Percentiles rank a stretch among this genome's conserved stretches.
phyloP scores from a whole-genome alignment of 148 eudicot genomes.

The Camellia sinensis region DNA sequence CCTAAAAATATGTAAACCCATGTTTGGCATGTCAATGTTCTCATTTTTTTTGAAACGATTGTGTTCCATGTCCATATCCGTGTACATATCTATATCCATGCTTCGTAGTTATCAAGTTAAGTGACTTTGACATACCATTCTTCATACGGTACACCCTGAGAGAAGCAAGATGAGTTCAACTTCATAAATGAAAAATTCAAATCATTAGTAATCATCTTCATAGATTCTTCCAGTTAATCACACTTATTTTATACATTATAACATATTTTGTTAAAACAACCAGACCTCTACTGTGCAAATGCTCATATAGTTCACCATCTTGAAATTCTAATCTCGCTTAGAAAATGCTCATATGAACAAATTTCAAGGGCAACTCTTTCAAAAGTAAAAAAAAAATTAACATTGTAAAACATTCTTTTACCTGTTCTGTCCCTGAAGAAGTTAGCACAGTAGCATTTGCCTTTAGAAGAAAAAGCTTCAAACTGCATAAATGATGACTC shows the following conservation, averaged over 20 bases:
- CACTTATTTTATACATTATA: no score
- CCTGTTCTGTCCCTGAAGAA: conserved; percentile 49
- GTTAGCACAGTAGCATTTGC: conserved; percentile 39
- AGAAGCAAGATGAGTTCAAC: background rate
- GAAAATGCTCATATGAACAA: no score
- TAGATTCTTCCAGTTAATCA: no score
- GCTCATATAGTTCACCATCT: no score
- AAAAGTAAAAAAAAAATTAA: background rate
- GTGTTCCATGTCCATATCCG: background rate
- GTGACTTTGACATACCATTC: conserved; percentile 44
- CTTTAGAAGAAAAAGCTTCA: conserved; percentile 37
- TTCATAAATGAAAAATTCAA: background rate
- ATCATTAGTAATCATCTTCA: no score
- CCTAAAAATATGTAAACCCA: no score
- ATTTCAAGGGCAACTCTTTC: no score
- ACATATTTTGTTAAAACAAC: no score
- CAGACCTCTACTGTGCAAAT: no score
- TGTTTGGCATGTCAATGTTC: no score
- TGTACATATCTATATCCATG: no score
- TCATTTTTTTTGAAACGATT: conserved; percentile 15
- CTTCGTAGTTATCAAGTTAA: conserved; percentile 24
- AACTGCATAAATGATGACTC: conserved; percentile 37
- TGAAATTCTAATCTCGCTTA: no score
- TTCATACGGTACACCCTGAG: conserved; percentile 23
- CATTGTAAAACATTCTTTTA: conserved; percentile 16